Evolutionary conservation across 2,329 filamentous ascomycete genomes (phyloP), one percentile per base, ranked within the genome.

Genomic region (Cladosporium oxysporum): DNA sequence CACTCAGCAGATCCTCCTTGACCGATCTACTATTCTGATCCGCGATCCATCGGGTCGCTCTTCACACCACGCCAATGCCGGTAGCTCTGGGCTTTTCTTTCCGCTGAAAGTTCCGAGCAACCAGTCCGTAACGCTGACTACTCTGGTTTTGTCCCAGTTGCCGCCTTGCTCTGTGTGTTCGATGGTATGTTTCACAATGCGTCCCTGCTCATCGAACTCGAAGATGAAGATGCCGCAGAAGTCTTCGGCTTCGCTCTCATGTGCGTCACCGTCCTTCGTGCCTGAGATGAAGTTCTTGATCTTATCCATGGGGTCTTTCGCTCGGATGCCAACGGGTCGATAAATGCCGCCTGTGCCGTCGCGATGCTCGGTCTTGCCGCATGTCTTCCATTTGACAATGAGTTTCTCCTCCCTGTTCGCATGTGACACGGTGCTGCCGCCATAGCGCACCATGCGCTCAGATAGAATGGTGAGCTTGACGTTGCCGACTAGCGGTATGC

Each of bases 141-240:
- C 91, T 74, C 90, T 91, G 26, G 91, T 90, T 69, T 87, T 88
- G 73, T 97, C 93, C 88, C 90, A 96, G 67, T 92, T 88, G 47
- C 90, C 87, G 18, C 90, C 89, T 73, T 95, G 90, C 73, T 97
- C 91, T 1, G 91, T 91, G 79, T 96, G 91, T 79, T 99, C 95
- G 73, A 99, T 98, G 0, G 92, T 96, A 78, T 98, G 95, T 71
- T 88, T 92, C 58, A 91, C 79, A 41, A 99, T 88, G 69, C 92
- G 85, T 1, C 95, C 95, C 72, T 96, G 86, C 57, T 88, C 84
- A 75, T 98, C 95, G 76, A 99, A 99, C 70, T 96, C 92, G 77
- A 99, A 99, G 66, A 97, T 90, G 79, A 98, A 99, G 12, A 98
- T 79, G 0, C 95, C 95, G 1, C 89, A 91, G 72, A 98, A 98